Percentiles rank a stretch among this genome's conserved stretches.
Evolutionary conservation across 805 yeast genomes (phyloP).

Genomic region (Teunomyces kruisii): DNA sequence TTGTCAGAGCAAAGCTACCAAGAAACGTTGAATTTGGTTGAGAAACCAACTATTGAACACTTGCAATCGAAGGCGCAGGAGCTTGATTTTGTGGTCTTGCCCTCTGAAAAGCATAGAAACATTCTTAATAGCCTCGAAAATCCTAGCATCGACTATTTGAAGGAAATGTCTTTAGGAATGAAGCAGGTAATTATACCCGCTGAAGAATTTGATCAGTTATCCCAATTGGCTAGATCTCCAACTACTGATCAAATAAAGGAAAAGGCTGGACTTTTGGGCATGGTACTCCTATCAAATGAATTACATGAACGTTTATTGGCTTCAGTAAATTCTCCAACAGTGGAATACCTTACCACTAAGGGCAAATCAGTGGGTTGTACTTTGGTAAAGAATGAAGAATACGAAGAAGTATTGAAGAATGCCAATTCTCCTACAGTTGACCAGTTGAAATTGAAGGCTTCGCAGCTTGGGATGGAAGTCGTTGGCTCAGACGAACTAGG

Average conservation of each 20-base stretch:
- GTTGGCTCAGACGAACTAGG: neutral
- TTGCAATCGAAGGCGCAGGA: constrained; percentile 13
- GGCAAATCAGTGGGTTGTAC: constrained; percentile 3
- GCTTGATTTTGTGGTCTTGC: constrained; percentile 6
- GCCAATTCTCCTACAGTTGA: constrained; percentile 13
- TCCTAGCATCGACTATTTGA: constrained; percentile 16
- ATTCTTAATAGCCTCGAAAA: constrained; percentile 10
- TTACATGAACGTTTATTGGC: constrained; percentile 10
- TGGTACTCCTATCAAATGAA: constrained; percentile 10
- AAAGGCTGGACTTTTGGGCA: constrained; percentile 15
- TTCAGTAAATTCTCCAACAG: constrained; percentile 10
- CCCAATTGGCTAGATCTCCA: constrained; percentile 5
- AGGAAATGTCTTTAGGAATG: constrained; percentile 12
- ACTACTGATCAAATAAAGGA: constrained; percentile 7
- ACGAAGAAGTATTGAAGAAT: constrained; percentile 17
- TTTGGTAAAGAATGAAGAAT: constrained; percentile 12
- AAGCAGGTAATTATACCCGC: constrained; percentile 10
- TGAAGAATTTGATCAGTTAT: constrained; percentile 7
- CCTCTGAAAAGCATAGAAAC: constrained; percentile 6
- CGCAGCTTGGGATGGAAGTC: neutral
- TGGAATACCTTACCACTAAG: constrained; percentile 11
- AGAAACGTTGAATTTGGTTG: constrained; percentile 11
- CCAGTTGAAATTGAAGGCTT: constrained; percentile 7
- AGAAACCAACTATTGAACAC: constrained; percentile 24
- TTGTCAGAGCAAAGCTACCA: constrained; percentile 12